Conservation (phyloP, 2,329 filamentous ascomycete genomes). For the Clathrospora elynae region DNA sequence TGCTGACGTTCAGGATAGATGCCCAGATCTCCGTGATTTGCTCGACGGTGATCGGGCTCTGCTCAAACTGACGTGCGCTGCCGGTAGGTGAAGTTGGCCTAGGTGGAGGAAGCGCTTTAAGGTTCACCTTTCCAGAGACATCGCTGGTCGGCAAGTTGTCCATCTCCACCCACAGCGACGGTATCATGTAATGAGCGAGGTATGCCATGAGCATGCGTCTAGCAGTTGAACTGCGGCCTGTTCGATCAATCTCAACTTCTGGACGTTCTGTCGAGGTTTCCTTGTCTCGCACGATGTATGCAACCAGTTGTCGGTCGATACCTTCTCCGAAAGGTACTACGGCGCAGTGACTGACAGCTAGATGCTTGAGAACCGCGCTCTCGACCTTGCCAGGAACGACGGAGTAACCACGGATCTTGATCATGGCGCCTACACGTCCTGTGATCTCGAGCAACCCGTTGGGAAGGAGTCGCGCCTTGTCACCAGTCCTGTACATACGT, state of each 20-base stretch:
- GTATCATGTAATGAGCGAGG: constrained; percentile 84
- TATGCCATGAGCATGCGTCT: constrained; percentile 67
- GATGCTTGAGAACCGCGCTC: constrained; percentile 69
- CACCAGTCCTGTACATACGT: constrained; percentile 76
- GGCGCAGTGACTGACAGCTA: constrained; percentile 73
- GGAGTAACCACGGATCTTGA: constrained; percentile 79
- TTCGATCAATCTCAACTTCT: constrained; percentile 68
- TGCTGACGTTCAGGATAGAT: constrained; percentile 68
- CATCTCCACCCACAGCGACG: constrained; percentile 75
- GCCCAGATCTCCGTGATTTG: constrained; percentile 76
- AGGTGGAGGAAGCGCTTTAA: constrained; percentile 72
- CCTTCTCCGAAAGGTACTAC: constrained; percentile 77
- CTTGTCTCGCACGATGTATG: constrained; percentile 73
- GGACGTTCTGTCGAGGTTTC: constrained; percentile 64
- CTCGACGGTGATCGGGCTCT: constrained; percentile 69
- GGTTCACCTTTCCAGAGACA: constrained; percentile 78
- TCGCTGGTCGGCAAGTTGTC: constrained; percentile 73
- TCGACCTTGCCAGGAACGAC: constrained; percentile 79
- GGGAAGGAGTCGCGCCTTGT: constrained; percentile 69
- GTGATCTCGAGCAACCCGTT: constrained; percentile 75
- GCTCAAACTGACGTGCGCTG: constrained; percentile 56
- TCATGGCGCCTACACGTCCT: constrained; percentile 77
- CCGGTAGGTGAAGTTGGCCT: constrained; percentile 53
- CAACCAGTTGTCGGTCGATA: constrained; percentile 74
- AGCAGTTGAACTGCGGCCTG: constrained; percentile 72